Evolutionary conservation across 2,329 filamentous ascomycete species (phyloP), one percentile per base, ranked within the genome.

Genomic region (Pseudopithomyces maydicus): DNA sequence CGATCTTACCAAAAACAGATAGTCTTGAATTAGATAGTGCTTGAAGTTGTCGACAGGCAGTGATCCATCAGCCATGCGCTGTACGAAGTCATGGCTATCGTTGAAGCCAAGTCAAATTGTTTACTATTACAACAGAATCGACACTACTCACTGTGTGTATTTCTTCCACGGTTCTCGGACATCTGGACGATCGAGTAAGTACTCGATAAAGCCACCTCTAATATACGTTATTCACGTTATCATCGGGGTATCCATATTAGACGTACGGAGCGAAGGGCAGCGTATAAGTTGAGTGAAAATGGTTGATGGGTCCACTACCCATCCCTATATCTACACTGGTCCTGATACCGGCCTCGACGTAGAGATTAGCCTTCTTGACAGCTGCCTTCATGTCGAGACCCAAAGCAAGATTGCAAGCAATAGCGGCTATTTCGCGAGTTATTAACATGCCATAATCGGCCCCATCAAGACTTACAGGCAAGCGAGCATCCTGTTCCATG

Each of bases 401-500:
- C 51, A 79, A 83, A 14, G 89, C 82, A 7, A 93, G 74, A 58
- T 90, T 89, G n/a, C 88, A 88, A 1, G 90, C 87, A 66, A 93
- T 90, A 2, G 90, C 89, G 59, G 90, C 87, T 88, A 35, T n/a
- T 20, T 44, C 12, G 19, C 26, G 12, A 12, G 11, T 45, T 29
- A 32, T 49, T 46, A 20, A 19, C 17, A 3, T 36, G 22, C 35
- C 7, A 32, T 12, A 2, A 17, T 10, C 3, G 10, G 29, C 14
- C 10, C 22, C 4, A 33, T 12, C 22, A 47, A 22, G 26, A 63
- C 87, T 79, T 75, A 90, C 88, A 97, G 39, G 95, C 95, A 57
- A 98, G 83, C 10, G 92, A 96, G 72, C 95, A 99, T 3, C 95
- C 95, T 0, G 95, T 98, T 0, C 95, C 95, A 69, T 99, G 95